Base-by-base conservation (phyloP, 805 yeast species). In the Starmerella floricola region DNA sequence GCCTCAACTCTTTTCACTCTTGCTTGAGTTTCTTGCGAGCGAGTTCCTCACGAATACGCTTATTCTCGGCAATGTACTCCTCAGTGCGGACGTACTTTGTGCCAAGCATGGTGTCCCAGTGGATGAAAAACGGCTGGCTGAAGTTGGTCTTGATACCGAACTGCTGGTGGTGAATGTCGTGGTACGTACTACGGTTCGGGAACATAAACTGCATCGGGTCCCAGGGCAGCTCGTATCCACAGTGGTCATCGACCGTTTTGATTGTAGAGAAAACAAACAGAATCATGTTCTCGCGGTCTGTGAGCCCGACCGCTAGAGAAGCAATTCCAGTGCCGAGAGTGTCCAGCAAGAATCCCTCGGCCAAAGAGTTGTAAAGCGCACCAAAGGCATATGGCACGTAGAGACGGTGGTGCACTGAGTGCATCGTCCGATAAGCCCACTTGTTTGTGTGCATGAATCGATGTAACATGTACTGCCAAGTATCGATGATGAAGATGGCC, bases 321-420 rank as follows among this genome's bases (percentile, higher is more conserved):
- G 95, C 88, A 29, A 88, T 51, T 30, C 95, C 97, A 0, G 96
- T 83, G 4, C 98, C 98, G 21, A 79, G 59, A 11, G 97, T 84
- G 63, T 91, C 98, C 55, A 91, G 70, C 44, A 88, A 59, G 52
- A 91, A 83, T 6, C 98, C 98, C 67, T 91, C 98, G 16, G 83
- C 71, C 18, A 95, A 93, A 54, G 86, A 86, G 63, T 91, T 91
- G 68, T 84, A 91, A 26, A 91, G 69, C 2, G 98, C 98, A 39
- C 98, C 98, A 62, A 71, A 87, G 1, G 97, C 96, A 61, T 86
- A 91, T 8, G 98, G 98, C 29, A 91, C 95, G 54, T 91, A 88
- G 38, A 91, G 68, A 41, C 88, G 68, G 63, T 91, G 98, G 63
- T 91, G 98, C 52, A 94, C 78, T 5, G 97, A 85, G 62, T 91